These are phyloP conservation scores for Clarireedia sp. DNA, from an alignment of 2,329 filamentous ascomycete genomes.

Conservation along the genomic window DNA sequence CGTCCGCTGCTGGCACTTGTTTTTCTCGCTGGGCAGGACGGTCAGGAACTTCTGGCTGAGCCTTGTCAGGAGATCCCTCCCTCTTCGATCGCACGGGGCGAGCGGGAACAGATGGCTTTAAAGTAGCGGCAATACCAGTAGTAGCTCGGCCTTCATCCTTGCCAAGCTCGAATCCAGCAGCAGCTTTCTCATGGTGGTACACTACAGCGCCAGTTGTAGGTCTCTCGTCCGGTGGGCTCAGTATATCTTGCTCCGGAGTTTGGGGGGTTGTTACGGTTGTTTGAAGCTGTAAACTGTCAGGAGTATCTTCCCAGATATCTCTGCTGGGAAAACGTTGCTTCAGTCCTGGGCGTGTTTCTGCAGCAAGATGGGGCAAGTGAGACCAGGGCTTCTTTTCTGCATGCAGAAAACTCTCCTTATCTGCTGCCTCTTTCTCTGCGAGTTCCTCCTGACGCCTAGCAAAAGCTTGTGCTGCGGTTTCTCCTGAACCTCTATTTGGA, in stretches of 20 bases:
- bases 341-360: slow-evolving; percentile 46
- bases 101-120: slow-evolving; percentile 49
- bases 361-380: slow-evolving; percentile 42
- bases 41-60: slow-evolving; percentile 26
- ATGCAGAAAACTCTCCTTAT: slow-evolving; percentile 45
- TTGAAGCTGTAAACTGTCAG: slow-evolving; percentile 72
- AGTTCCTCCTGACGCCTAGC: slow-evolving; percentile 58
- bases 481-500: background rate
- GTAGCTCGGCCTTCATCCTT: slow-evolving; percentile 21
- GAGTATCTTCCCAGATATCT: slow-evolving; percentile 91
- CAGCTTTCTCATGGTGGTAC: slow-evolving; percentile 24
- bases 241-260: slow-evolving; percentile 34
- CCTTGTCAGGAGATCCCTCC: slow-evolving; percentile 23
- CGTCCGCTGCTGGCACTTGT: slow-evolving; percentile 11
- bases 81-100: slow-evolving; percentile 38
- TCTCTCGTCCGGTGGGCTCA: slow-evolving; percentile 36
- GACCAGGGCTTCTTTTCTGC: slow-evolving; percentile 43
- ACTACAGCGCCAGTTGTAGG: slow-evolving; percentile 25
- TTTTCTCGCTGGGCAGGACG: slow-evolving; percentile 16
- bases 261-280: slow-evolving; percentile 59
- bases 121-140: slow-evolving; percentile 39
- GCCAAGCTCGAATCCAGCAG: slow-evolving; percentile 16
- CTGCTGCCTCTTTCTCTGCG: slow-evolving; percentile 46
- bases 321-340: slow-evolving; percentile 78
- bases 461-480: slow-evolving; percentile 54